Conservation (phyloP, 345 rosid species). For the Sisymbrium irio region DNA sequence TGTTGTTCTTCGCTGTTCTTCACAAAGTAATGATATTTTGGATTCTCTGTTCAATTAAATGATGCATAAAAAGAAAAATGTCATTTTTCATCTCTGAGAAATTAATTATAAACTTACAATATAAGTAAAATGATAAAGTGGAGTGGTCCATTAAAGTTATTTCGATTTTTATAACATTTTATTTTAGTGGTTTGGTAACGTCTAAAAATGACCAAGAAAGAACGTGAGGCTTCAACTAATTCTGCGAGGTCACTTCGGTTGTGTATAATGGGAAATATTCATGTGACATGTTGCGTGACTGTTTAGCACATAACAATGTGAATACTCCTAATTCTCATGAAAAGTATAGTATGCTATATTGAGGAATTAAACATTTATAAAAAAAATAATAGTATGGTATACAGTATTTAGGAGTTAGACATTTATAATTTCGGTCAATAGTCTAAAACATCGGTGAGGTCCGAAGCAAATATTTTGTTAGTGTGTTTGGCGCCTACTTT, state of each 20-base stretch:
- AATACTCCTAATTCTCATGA: not conserved
- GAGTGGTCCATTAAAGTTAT: slow-evolving; percentile 28
- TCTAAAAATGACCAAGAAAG: slow-evolving; percentile 27
- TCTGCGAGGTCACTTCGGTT: slow-evolving; percentile 5
- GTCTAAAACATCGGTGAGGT: slow-evolving; percentile 14
- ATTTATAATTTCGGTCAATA: slow-evolving; percentile 18
- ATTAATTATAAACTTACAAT: slow-evolving; percentile 26
- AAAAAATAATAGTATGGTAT: not conserved
- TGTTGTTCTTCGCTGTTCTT: slow-evolving; percentile 20
- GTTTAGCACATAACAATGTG: slow-evolving; percentile 7
- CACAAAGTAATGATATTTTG: not conserved
- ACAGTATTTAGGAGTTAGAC: not conserved
- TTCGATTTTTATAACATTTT: not conserved
- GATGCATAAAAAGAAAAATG: slow-evolving; percentile 21
- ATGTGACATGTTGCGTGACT: slow-evolving; percentile 38
- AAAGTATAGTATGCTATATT: too few species aligned
- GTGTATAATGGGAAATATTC: slow-evolving; percentile 19
- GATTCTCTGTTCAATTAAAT: not conserved
- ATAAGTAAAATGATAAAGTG: slow-evolving; percentile 32
- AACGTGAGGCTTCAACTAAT: slow-evolving; percentile 30
- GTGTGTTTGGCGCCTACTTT: slow-evolving; percentile 35
- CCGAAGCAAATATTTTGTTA: slow-evolving; percentile 20
- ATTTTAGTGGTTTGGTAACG: slow-evolving; percentile 37
- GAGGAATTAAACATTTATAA: not conserved
- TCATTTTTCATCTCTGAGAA: slow-evolving; percentile 7